A percentile compares a stretch with the other conserved stretches of the same genome.
Conservation (phyloP, 352 stramenopile genomes). For the Globisporangium spinosum region DNA sequence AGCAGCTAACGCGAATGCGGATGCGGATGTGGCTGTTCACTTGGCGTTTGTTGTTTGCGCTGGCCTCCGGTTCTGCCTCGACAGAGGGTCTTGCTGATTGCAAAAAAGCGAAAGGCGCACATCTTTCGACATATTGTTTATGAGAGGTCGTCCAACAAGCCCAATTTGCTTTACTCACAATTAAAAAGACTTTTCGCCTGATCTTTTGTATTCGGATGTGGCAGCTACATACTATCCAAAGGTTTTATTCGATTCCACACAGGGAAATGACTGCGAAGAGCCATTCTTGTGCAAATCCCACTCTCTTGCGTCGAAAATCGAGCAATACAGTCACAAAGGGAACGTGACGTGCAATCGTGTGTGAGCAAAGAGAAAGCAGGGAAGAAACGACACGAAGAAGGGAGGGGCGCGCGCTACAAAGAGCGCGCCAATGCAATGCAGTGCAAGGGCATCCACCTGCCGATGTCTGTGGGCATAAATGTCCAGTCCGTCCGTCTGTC, state of each 20-base stretch:
- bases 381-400: neutral
- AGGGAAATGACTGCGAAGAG: neutral
- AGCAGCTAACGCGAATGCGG: neutral
- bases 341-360: neutral
- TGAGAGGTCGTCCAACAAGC: neutral
- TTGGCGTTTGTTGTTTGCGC: neutral
- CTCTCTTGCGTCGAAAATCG: neutral
- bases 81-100: neutral
- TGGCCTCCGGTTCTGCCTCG: neutral
- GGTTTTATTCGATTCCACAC: neutral
- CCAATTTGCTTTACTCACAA: neutral
- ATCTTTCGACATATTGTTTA: neutral
- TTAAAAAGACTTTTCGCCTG: neutral
- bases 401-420: neutral
- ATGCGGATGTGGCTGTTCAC: neutral
- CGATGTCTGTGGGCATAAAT: neutral
- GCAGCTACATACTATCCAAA: neutral
- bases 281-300: neutral
- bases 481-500: neutral
- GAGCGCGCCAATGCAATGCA: neutral
- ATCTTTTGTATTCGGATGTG: accelerated
- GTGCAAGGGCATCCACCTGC: neutral
- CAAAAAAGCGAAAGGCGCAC: neutral
- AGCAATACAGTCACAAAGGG: neutral
- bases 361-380: neutral